Base-by-base conservation (phyloP, 352 stramenopile species). In the Phytophthora kernoviae region DNA sequence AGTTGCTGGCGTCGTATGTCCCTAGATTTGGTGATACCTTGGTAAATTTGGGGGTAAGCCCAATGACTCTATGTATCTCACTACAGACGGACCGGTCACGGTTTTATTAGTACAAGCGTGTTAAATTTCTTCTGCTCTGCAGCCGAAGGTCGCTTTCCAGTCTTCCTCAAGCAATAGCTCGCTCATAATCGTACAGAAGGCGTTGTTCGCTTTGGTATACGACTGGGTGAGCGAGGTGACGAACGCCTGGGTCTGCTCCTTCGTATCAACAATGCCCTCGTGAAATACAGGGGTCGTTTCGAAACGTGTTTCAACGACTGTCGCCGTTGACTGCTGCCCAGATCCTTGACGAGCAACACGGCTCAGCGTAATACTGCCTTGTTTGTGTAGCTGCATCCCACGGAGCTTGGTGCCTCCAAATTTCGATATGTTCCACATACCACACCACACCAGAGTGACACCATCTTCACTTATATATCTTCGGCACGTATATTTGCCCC, bases 221-320 rank as follows among this genome's bases (percentile, higher is more conserved):
- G 42, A 62, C 40, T 71, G 45, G 6, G 56, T 58, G 17, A 74
- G 49, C 26, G 45, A 49, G 21, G 47, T 51, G 22, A 74, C 10
- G 2, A 45, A 15, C 4, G 14, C 39, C 17, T 21, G 2, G 4
- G 18, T 66, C 20, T 65, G 54, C 36, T 57, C 46, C n/a, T 59
- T 18, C 18, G 12, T 6, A 58, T 81, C 65, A 20, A 62, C 61
- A 15, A 77, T 56, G 30, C 75, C 62, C 15, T 77, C 62, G 52
- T 77, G 64, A 7, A 82, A 58, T 33, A 73, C 61, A 26, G 73
- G 73, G 4, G 58, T 58, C 18, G 68, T 71, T 27, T 70, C 68
- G 39, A 68, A 67, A 52, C 56, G 77, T 32, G 66, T 74, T 60
- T 82, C 69, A 34, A 82, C 59, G 9, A 65, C 62, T 12, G 73